These are phyloP conservation scores for Penicillium freii DNA, from an alignment of 2,329 filamentous ascomycete species.

Conservation along the genomic window DNA sequence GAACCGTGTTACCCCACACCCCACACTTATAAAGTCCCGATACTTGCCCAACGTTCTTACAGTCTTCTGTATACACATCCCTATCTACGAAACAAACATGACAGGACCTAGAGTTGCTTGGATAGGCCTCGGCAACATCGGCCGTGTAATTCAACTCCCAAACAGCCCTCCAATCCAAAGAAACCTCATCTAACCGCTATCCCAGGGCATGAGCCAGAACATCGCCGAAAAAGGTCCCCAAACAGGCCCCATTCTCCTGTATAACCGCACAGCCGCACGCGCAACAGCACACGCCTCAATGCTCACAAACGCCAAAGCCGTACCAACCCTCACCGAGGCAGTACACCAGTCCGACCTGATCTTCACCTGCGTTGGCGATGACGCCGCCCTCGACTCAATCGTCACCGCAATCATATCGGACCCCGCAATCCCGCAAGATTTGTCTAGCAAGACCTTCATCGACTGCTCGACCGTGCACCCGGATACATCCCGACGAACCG, in stretches of 20 bases:
- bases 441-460: slow-evolving; percentile 73
- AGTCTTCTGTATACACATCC: background rate
- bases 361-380: slow-evolving; percentile 77
- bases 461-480: slow-evolving; percentile 89
- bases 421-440: slow-evolving; percentile 33
- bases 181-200: slow-evolving; percentile 7
- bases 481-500: slow-evolving; percentile 68
- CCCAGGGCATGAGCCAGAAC: slow-evolving; percentile 79
- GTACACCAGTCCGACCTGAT: slow-evolving; percentile 71
- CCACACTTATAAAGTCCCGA: slow-evolving; percentile 6
- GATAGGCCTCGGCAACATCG: slow-evolving; percentile 88
- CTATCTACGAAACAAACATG: slow-evolving; percentile 17
- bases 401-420: slow-evolving; percentile 55
- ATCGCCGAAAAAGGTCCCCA: slow-evolving; percentile 74
- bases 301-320: slow-evolving; percentile 61
- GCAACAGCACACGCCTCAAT: slow-evolving; percentile 62
- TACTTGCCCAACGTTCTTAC: background rate
- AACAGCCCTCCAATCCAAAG: background rate
- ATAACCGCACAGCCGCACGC: slow-evolving; percentile 72
- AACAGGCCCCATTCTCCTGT: slow-evolving; percentile 69
- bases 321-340: slow-evolving; percentile 63
- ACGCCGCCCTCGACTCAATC: slow-evolving; percentile 66
- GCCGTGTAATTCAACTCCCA: slow-evolving; percentile 57
- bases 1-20: slow-evolving; percentile 18
- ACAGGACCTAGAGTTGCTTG: slow-evolving; percentile 60